Base-by-base conservation (phyloP, 768 basidiomycete species). In the Leccinum subtestaceum region DNA sequence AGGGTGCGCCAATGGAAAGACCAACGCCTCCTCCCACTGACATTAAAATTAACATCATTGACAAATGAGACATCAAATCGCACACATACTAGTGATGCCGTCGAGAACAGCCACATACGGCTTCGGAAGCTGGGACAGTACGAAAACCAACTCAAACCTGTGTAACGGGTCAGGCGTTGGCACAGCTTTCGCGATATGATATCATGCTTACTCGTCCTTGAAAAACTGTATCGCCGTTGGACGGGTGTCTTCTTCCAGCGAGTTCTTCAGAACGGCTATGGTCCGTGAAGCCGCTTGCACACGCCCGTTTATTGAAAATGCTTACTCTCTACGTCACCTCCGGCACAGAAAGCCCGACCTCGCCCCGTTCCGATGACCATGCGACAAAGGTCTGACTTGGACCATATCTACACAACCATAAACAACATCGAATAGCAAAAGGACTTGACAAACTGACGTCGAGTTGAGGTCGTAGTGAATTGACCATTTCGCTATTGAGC, bases 21-120 rank as follows among this genome's bases (percentile, higher is more conserved):
- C 97, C 97, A 21, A 90, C 92, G 52, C 97, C 97, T 55, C 97
- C 97, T 49, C 97, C 97, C 89, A 98, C 94, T 97, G 60, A 54
- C 45, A 34, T 62, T 50, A 31, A 54, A 17, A 36, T 46, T 4
- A 51, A 60, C 43, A 49, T 43, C 17, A 47, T 47, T 25, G 23
- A 47, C 15, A 55, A 17, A 21, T 9, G 29, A 3, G 7, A 46
- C 34, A 43, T 64, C 12, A 65, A 62, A 60, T 60, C 36, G 46
- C 48, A 52, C 34, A 60, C 92, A 59, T 68, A 97, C 96, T 92
- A 10, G 94, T 95, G 49, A 89, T 80, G 12, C 97, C 96, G 69
- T 98, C 93, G 72, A 98, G 81, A 56, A 98, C 77, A 45, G 87
- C 86, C 43, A 99, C 82, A 71, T 98, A 97, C n/a, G 95, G 91